phyloP scores from a whole-genome alignment of 352 stramenopile species.

The Phytophthora kernoviae region DNA sequence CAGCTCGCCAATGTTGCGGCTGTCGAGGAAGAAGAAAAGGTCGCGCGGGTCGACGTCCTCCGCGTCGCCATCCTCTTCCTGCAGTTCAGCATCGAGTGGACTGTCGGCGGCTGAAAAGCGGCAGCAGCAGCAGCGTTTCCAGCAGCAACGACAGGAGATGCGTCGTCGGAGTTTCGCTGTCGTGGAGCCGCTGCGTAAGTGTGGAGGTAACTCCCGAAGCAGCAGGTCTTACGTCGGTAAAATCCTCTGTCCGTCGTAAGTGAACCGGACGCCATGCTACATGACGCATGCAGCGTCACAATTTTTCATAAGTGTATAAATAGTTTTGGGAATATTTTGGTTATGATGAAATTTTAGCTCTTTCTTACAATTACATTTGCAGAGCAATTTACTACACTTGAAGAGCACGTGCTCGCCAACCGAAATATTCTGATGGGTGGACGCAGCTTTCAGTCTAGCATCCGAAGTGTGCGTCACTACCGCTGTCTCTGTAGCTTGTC shows the following conservation, averaged over 20 bases:
- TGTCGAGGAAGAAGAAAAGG: slow-evolving; percentile 71
- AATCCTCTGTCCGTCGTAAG: slow-evolving; percentile 40
- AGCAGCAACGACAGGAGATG: slow-evolving; percentile 37
- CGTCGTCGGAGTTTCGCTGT: slow-evolving; percentile 36
- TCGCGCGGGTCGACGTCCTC: slow-evolving; percentile 49
- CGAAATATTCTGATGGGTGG: slow-evolving; percentile 15
- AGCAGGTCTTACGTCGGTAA: slow-evolving; percentile 29
- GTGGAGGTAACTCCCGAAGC: slow-evolving; percentile 25
- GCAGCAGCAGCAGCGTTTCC: slow-evolving; percentile 34
- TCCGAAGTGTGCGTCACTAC: slow-evolving; percentile 2
- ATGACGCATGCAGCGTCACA: not conserved
- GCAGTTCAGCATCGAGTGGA: slow-evolving; percentile 30
- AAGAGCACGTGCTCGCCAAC: slow-evolving; percentile 3
- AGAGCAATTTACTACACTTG: too few relatives aligned
- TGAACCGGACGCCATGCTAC: not conserved
- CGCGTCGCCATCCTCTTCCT: slow-evolving; percentile 20
- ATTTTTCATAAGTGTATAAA: not conserved
- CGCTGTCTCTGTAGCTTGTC: not conserved
- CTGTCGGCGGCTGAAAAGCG: slow-evolving; percentile 39
- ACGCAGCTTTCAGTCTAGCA: slow-evolving; percentile 13
- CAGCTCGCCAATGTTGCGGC: slow-evolving; percentile 35
- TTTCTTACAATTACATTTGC: too few relatives aligned
- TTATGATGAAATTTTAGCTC: not conserved
- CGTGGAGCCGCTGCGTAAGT: slow-evolving; percentile 30
- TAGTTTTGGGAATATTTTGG: slow-evolving; percentile 3